Base-by-base conservation (phyloP, 805 yeast genomes). In the Jamesozyma piceae region DNA sequence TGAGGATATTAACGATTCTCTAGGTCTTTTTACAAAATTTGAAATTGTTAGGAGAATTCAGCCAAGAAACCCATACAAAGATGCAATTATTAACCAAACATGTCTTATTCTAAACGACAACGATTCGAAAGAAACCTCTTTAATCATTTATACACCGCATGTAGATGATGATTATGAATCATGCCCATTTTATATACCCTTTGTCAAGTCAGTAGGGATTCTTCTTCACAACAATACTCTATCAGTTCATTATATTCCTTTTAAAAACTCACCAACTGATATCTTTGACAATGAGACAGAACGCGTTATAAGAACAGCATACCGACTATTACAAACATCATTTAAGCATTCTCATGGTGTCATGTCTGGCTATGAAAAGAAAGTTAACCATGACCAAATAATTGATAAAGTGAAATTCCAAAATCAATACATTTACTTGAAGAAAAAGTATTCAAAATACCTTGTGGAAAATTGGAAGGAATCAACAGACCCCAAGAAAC, bases 51-150 rank as follows among this genome's bases (percentile, higher is more conserved):
- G 97, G 50, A 69, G 95, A 51, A 78, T 89, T 29, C 74, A 89
- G n/a, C 97, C 97, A 10, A 70, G 97, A 61, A 89, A 89, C 55
- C 95, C 95, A 0, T 78, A 76, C 57, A 82, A 85, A 53, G 97
- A 89, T 58, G 73, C 74, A 40, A 75, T 85, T 20, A 77, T 88
- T 47, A 84, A 85, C 57, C 97, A 90, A 62, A 82, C 95, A 0
- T 89, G 97, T 61, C 62, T 78, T 28, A 64, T 76, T 1, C 63
- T 72, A 57, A 48, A 62, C 41, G 47, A 41, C 11, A 53, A 51
- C 10, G 13, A 10, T 11, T 50, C 51, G 3, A 53, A 58, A 2
- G 63, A 68, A 26, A 63, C 78, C 2, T 67, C 77, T 1, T 58
- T 85, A 41, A 76, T 88, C 11, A 73, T 82, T 0, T 90, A 88